Evolutionary conservation across 1,284 basidiomycete genomes (phyloP), one percentile per base, ranked within the genome.

Genomic region (Ustilago crameri): DNA sequence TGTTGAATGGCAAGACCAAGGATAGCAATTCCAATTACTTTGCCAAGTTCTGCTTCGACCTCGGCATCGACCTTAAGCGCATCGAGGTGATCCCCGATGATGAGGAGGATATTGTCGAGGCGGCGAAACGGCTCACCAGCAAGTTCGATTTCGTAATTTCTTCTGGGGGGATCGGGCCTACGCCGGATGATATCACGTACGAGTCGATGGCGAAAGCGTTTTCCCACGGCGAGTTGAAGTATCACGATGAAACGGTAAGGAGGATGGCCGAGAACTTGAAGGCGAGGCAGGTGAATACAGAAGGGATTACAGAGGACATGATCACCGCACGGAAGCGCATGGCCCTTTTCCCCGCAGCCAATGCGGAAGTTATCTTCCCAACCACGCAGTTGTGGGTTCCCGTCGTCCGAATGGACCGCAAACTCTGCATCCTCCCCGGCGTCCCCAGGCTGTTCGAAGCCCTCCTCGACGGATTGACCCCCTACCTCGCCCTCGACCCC

Each of bases 81-180:
- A 89, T 96, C 79, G 93, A 97, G 78, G 93, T 97, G 50, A 91
- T 98, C 51, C 87, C 95, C 1, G 95, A 97, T 80, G 90, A 93
- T 53, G 91, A 93, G 80, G 88, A 89, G 10, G 91, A 93, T 81
- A 97, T 96, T 68, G 86, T 92, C 60, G 92, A 95, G 80, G 92
- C 94, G 1, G 92, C 91, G 32, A 86, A 88, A 51, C 87, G 93
- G 5, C 89, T 98, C 87, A 90, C 91, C n/a, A 0, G 0, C 0
- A 45, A 53, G 18, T 35, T 65, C 32, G 79, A 77, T 37, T 68
- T 75, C 14, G 75, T 78, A 8, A 57, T 81, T 7, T 62, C 61
- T 12, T 49, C 43, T n/a, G 80, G 77, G n/a, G 74, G 78, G 0
- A 79, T 79, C 40, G 81, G 79, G 0, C 81, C 79, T 9, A 82